These are phyloP conservation scores for Aspergillus sergii DNA, from an alignment of 2,329 filamentous ascomycete genomes.

Conservation along the genomic window DNA sequence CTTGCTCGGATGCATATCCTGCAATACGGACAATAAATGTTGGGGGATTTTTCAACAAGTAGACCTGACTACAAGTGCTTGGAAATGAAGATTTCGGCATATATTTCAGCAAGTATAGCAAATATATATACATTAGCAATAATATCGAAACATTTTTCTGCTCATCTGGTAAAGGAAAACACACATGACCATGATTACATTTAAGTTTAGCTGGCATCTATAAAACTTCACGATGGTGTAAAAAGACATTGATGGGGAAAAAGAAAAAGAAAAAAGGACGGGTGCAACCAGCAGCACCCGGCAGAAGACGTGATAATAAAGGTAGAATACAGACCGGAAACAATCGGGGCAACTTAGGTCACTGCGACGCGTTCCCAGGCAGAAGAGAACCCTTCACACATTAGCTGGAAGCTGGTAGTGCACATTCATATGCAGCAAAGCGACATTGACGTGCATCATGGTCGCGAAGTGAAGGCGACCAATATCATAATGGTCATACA, in stretches of 20 bases:
- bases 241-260: constrained; percentile 13
- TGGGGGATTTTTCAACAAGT: background rate
- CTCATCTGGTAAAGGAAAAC: constrained; percentile 6
- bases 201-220: constrained; percentile 21
- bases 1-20: background rate
- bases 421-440: constrained; percentile 20
- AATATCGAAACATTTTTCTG: background rate
- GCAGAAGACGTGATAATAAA: constrained; percentile 15
- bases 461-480: constrained; percentile 25
- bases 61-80: background rate
- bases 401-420: constrained; percentile 17
- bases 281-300: constrained; percentile 19
- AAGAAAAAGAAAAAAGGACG: constrained; percentile 3
- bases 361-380: constrained; percentile 10
- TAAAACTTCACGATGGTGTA: constrained; percentile 15
- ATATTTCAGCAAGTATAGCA: background rate
- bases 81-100: background rate
- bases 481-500: constrained; percentile 32
- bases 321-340: constrained; percentile 26
- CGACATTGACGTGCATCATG: constrained; percentile 25
- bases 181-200: constrained; percentile 24
- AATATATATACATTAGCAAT: constrained; percentile 5
- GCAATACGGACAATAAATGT: background rate
- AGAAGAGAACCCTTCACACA: constrained; percentile 19
- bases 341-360: constrained; percentile 1